Base-by-base conservation (phyloP, 2,329 filamentous ascomycete genomes). In the Nannizzia gypsea region DNA sequence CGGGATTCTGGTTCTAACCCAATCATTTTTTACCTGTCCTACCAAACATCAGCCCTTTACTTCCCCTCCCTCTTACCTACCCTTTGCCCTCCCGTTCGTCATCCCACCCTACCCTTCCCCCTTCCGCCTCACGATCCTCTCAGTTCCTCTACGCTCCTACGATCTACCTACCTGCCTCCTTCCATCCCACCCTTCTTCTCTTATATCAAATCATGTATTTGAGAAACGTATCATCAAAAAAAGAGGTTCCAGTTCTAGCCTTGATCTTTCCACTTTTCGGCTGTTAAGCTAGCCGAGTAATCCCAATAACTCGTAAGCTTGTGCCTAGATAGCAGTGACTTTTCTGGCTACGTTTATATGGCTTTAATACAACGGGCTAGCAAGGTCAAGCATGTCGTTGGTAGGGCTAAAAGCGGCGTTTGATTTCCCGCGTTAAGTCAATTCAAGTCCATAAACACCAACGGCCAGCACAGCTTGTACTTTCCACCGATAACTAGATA, bases 141-240 rank as follows among this genome's bases (percentile, higher is more conserved):
- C 17, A 28, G 5, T 52, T 52, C 20, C 13, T 52, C 22, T 36
- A 11, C 13, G 31, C 13, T 11, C 13, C 24, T 24, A 13, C 24
- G 9, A n/a, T 22, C 26, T 24, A 3, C 22, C 26, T 28, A 28
- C 20, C 48, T 24, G 11, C 48, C 22, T 6, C 26, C 24, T 52
- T 28, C 15, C 26, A 15, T n/a, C 6, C 48, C 11, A 9, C 48
- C 9, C 6, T 52, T 2, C 48, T 52, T 52, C 48, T 24, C 22
- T 52, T 28, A 50, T 50, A 52, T 52, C 48, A 24, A 31, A 28
- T 28, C 48, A 52, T 52, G 48, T 52, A 52, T 22, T n/a, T 52
- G 48, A 52, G 48, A 52, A 52, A 52, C 48, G 48, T 52, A 52
- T 52, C 48, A 52, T 9, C 48, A 52, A 52, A 36, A 36, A 52